Evolutionary conservation across 1,284 basidiomycete genomes (phyloP).

Genomic region (Takashimella koratensis): DNA sequence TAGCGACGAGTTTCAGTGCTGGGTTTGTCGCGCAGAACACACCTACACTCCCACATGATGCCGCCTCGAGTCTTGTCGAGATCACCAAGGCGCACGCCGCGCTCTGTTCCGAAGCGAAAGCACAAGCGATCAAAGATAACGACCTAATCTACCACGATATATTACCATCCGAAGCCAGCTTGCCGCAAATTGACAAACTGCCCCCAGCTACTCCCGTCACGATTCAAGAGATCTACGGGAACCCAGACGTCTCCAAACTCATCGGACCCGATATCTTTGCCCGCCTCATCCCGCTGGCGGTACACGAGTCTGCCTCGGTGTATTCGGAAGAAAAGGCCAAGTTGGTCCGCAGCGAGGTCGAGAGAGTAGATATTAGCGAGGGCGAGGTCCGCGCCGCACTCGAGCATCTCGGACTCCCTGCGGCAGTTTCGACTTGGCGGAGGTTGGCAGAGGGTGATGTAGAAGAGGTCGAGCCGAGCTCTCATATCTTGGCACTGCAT

Average conservation of each 20-base stretch:
- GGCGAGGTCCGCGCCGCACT: constrained; percentile 74
- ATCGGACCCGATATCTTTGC: constrained; percentile 91
- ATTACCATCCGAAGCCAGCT: constrained; percentile 71
- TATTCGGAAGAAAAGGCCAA: constrained; percentile 99
- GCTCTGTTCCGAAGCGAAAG: constrained; percentile 70
- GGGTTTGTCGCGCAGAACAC: constrained; percentile 67
- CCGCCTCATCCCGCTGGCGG: constrained; percentile 83
- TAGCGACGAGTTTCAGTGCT: constrained; percentile 67
- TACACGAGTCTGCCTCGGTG: constrained; percentile 92
- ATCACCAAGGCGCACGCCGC: constrained; percentile 79
- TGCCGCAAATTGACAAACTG: constrained; percentile 76
- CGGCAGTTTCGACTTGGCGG: constrained; percentile 69
- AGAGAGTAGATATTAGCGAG: constrained; percentile 79
- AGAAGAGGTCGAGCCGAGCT: constrained; percentile 57
- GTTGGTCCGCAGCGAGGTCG: constrained; percentile 82
- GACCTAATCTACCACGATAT: constrained; percentile 98
- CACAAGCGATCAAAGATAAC: constrained; percentile 80
- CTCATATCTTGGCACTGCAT: constrained; percentile 47
- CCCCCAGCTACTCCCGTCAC: constrained; percentile 74
- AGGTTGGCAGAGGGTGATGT: constrained; percentile 66
- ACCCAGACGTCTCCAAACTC: constrained; percentile 88
- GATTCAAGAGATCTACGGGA: constrained; percentile 90
- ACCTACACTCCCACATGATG: constrained; percentile 83
- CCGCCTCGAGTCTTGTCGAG: constrained; percentile 70
- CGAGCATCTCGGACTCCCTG: constrained; percentile 77